Base-by-base conservation (phyloP, 148 eudicot genomes). In the Fallopia convolvulus region DNA sequence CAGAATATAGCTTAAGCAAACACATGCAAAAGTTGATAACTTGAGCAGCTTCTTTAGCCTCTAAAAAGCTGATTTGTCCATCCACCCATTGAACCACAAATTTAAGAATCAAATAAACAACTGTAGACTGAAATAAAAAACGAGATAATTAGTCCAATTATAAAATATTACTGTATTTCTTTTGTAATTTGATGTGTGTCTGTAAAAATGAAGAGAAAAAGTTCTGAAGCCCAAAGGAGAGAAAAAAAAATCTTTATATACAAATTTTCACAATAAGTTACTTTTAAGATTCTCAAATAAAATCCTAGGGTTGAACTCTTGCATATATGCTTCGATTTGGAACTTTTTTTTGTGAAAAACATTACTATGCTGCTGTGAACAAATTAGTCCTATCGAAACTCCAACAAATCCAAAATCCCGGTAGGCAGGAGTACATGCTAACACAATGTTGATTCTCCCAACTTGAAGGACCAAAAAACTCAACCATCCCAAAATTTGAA, bases 71-170 rank as follows among this genome's bases (percentile, higher is more conserved):
- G 61, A 95, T 92, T 90, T 92, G 97, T 50, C 94, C 97, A 47
- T 90, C 94, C 82, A 95, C 99, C 99, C 97, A 93, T 76, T 93
- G 94, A 72, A 86, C 93, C 71, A 86, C 94, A 83, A 88, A 93
- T 79, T 93, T 95, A 74, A 95, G 93, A 79, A 95, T 84, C 82
- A 88, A 82, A 88, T 91, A 95, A 79, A 95, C 92, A 84, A 90
- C 94, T 86, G 92, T 82, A 85, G 90, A 85, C 99, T 95, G 82
- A 83, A 40, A 26, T 26, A 26, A 26, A 81, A 49, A 72, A 80
- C 50, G 20, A 9, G 10, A 80, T 39, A 30, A 81, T 86, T 75
- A 92, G 83, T 56, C 14, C 36, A 39, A 21, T 65, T 65, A 65
- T 32, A 63, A 21, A 63, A 66, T 1, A 36, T 39, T 33, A 33